Conservation (phyloP, 169 alveolate species). For the Plasmodium adleri region DNA sequence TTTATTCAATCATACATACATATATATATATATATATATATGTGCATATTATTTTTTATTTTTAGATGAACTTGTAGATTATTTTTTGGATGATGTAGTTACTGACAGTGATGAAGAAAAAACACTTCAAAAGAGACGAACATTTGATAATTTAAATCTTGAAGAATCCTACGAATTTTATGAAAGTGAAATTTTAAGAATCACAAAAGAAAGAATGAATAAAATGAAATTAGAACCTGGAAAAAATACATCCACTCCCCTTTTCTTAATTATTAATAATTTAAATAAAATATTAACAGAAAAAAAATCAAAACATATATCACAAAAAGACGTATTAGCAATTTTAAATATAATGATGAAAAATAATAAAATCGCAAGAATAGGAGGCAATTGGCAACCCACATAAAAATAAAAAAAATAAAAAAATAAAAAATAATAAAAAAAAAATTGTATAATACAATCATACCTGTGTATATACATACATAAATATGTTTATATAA, state of each 20-base stretch:
- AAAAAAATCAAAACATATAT: constrained; percentile 8
- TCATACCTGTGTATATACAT: not conserved
- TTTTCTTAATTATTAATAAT: constrained; percentile 43
- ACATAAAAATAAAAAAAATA: not conserved
- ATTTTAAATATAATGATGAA: constrained; percentile 65
- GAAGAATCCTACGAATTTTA: constrained; percentile 72
- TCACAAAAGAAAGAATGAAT: constrained; percentile 56
- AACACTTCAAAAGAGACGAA: constrained; percentile 27
- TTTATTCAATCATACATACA: not conserved
- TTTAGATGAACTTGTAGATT: constrained; percentile 60
- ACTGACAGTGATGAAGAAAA: constrained; percentile 62
- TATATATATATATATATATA: not conserved
- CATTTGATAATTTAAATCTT: constrained; percentile 44
- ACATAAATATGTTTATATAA: not conserved
- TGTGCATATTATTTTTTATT: not conserved
- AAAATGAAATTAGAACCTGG: constrained; percentile 71
- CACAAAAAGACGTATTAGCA: constrained; percentile 44
- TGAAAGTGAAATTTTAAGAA: constrained; percentile 47
- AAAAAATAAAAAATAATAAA: not conserved
- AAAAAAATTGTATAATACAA: not conserved
- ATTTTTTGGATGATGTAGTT: constrained; percentile 46
- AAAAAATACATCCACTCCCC: constrained; percentile 61
- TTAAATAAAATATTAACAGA: constrained; percentile 45
- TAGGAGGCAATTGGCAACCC: constrained; percentile 75
- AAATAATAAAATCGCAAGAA: constrained; percentile 41